Conservation (phyloP, 257 asterid species). For the Ophiorrhiza pumila region DNA sequence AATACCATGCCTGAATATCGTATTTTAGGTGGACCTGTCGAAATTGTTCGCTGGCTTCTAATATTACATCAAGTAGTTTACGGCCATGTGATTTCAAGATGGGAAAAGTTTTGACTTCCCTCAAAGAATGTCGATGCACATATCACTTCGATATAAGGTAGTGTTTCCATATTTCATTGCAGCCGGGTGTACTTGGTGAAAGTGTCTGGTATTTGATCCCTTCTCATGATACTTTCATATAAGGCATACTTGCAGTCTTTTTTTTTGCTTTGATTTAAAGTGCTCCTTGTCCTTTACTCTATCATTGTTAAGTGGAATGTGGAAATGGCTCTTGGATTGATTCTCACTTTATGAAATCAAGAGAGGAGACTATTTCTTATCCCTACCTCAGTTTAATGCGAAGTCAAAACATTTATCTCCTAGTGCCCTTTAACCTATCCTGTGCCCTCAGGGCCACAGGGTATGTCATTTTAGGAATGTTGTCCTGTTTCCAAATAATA, state of each 20-base stretch:
- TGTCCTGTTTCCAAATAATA: background rate
- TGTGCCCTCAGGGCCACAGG: background rate
- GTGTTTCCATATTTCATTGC: background rate
- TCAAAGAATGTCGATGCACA: conserved; percentile 77
- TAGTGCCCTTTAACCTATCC: background rate
- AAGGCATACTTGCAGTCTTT: background rate
- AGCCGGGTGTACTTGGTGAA: background rate
- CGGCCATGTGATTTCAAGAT: conserved; percentile 92
- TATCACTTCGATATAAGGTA: conserved; percentile 78
- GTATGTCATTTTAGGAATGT: background rate
- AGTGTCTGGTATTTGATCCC: background rate
- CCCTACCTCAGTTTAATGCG: background rate
- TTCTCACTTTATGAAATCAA: conserved; percentile 1
- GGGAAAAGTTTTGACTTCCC: conserved; percentile 78
- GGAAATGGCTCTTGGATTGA: conserved; percentile 13
- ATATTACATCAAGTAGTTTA: conserved; percentile 62
- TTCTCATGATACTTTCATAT: background rate
- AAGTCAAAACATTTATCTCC: background rate
- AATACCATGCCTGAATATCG: conserved; percentile 17
- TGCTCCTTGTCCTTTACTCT: conserved; percentile 18
- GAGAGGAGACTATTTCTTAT: background rate
- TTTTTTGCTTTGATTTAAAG: background rate
- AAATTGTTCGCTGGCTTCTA: conserved; percentile 68
- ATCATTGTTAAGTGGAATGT: background rate
- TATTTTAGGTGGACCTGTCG: conserved; percentile 85